Evolutionary conservation across 2,329 filamentous ascomycete species (phyloP).

Genomic region (Phialophora verrucosa): DNA sequence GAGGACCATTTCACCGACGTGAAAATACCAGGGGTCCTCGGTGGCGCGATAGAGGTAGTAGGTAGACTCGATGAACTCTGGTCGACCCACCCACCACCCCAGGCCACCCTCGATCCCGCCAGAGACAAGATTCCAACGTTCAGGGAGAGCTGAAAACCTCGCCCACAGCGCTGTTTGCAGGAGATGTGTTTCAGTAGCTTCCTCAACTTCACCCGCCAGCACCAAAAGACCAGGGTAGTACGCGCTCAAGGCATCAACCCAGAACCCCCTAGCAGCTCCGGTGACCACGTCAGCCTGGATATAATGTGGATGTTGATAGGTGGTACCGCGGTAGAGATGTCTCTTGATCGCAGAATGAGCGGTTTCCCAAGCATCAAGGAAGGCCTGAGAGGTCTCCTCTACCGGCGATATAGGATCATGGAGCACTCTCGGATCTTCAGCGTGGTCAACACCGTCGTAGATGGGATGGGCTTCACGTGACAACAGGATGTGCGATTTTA

Average conservation of each 20-base stretch:
- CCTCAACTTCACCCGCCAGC: constrained; percentile 85
- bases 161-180: constrained; percentile 95
- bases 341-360: constrained; percentile 86
- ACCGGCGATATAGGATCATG: constrained; percentile 68
- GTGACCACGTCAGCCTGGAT: constrained; percentile 87
- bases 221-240: constrained; percentile 91
- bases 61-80: constrained; percentile 95
- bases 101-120: constrained; percentile 84
- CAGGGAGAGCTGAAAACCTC: constrained; percentile 88
- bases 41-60: constrained; percentile 96
- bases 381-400: constrained; percentile 75
- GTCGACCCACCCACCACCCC: constrained; percentile 92
- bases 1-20: constrained; percentile 94
- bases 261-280: constrained; percentile 84
- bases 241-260: constrained; percentile 94
- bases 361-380: constrained; percentile 81
- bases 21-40: constrained; percentile 91
- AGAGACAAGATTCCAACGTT: constrained; percentile 88
- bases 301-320: constrained; percentile 86
- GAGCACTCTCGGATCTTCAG: constrained; percentile 64
- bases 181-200: constrained; percentile 87
- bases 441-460: constrained; percentile 48
- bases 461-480: constrained; percentile 67
- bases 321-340: constrained; percentile 79
- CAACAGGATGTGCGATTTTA: constrained; percentile 90